A percentile compares a stretch with the other conserved stretches of the same genome.
phyloP scores from a whole-genome alignment of 2,329 filamentous ascomycete genomes.

The Fusarium sp. region DNA sequence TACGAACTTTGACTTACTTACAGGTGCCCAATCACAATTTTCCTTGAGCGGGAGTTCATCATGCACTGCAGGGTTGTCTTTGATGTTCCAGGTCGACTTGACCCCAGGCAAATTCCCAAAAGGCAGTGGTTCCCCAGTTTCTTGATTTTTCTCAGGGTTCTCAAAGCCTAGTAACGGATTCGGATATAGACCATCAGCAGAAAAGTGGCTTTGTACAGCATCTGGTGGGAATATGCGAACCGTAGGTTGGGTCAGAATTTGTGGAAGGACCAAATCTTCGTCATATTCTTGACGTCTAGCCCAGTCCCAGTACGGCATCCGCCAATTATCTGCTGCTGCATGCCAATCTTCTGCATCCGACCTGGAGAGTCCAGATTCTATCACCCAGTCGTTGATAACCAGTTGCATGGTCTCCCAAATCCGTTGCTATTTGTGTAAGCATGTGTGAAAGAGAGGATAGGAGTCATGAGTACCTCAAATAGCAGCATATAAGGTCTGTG shows the following conservation, averaged over 20 bases:
- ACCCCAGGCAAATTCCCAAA: not conserved
- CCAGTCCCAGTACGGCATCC: constrained; percentile 10
- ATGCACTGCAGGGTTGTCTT: not conserved
- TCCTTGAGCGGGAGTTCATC: rapidly evolving
- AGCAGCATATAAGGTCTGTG: constrained; percentile 26
- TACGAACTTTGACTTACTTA: not conserved
- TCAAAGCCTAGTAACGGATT: not conserved
- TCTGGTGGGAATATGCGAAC: not conserved
- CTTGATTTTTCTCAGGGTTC: not conserved
- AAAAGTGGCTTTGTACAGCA: no score
- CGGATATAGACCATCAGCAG: not conserved
- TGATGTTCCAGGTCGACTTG: not conserved
- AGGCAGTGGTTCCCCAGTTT: not conserved
- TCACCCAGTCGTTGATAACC: rapidly evolving
- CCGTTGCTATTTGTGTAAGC: constrained; percentile 13
- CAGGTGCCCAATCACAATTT: not conserved
- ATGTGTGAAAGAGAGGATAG: not conserved
- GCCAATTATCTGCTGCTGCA: not conserved
- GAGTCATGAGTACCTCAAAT: constrained; percentile 12
- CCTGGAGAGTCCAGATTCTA: rapidly evolving
- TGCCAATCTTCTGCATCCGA: not conserved
- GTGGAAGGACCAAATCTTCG: not conserved
- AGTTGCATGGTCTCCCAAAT: not conserved
- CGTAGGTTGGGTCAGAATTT: not conserved
- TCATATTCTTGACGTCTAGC: not conserved